Base-by-base conservation (phyloP, 768 basidiomycete genomes). In the Xerocomus brunneocitrinus region DNA sequence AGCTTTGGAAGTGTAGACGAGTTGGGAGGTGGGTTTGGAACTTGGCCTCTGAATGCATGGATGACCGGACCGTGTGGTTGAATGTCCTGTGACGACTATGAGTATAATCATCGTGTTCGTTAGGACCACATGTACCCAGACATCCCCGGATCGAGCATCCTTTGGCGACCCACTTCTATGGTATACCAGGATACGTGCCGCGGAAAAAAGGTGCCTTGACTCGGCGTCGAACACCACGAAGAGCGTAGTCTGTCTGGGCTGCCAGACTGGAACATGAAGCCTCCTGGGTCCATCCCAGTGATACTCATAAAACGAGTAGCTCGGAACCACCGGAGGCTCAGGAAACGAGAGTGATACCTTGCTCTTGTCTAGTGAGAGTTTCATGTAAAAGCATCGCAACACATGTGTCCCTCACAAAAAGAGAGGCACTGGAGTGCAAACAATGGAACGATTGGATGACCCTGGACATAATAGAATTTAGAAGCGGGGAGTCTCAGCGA, bases 201-300 rank as follows among this genome's bases (percentile, higher is more conserved):
- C 39, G 24, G 63, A 64, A 49, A 64, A 64, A 24, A 60, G 51
- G 40, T 42, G 53, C n/a, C 55, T 60, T 7, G 63, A 63, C 48
- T 46, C 49, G 19, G 56, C 54, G 19, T 65, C 63, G 34, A 65
- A 62, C 36, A 65, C 56, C 1, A 62, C 60, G 32, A 49, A 38
- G 9, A 64, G 53, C 7, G 63, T 60, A 10, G 63, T 64, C 47
- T 60, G 60, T 25, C 61, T 57, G 9, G 63, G 63, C 22, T 65
- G 58, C 63, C 63, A 57, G 14, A 62, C 60, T 4, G 60, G 60
- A 41, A 65, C 34, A 16, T 60, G 55, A 10, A 25, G 13, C 8
- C 63, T 58, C 39, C 47, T 65, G 7, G 63, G 63, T 24, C 61
- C 63, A 16, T 65, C 56, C 63, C 60, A 64, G 38, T 65, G 48